Conservation (phyloP, 192 early-diverging fungal genomes). For the Coemansia sp. region DNA sequence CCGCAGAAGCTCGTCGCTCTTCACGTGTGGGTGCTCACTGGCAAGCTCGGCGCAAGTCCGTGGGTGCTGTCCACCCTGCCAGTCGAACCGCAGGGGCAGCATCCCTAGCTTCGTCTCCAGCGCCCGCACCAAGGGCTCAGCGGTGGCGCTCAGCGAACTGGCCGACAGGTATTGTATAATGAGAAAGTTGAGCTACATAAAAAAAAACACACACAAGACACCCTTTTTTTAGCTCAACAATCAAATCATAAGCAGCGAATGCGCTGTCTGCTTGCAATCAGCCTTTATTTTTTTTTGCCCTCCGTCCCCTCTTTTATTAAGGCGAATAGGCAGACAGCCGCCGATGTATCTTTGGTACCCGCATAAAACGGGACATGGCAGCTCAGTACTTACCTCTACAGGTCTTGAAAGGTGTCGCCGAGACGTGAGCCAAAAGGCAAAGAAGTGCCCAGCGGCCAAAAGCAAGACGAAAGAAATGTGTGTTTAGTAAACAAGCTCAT, state of each 20-base stretch:
- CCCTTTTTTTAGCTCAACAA: not conserved
- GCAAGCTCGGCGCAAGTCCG: constrained; percentile 65
- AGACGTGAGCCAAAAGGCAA: not conserved
- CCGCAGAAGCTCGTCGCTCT: constrained; percentile 28
- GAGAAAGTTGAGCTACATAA: constrained; percentile 69
- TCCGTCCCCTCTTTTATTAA: not conserved
- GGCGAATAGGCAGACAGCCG: not conserved
- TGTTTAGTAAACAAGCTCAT: not conserved
- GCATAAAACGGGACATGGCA: not conserved
- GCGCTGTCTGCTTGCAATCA: not conserved
- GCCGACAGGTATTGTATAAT: constrained; percentile 70
- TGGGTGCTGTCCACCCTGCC: constrained; percentile 64
- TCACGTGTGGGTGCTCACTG: constrained; percentile 36
- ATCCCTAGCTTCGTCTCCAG: constrained; percentile 54
- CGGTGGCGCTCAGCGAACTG: constrained; percentile 62
- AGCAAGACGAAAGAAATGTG: not conserved
- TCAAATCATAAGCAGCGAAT: not conserved
- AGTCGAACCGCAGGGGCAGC: constrained; percentile 72
- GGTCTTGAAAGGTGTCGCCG: not conserved
- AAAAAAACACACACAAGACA: not conserved
- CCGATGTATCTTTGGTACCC: not conserved
- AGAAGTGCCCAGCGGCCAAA: not conserved
- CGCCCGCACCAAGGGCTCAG: constrained; percentile 49
- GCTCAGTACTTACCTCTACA: constrained; percentile 25
- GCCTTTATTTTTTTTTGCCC: not conserved